Evolutionary conservation across 345 rosid species (phyloP).

Genomic region (Physaria fendleri): DNA sequence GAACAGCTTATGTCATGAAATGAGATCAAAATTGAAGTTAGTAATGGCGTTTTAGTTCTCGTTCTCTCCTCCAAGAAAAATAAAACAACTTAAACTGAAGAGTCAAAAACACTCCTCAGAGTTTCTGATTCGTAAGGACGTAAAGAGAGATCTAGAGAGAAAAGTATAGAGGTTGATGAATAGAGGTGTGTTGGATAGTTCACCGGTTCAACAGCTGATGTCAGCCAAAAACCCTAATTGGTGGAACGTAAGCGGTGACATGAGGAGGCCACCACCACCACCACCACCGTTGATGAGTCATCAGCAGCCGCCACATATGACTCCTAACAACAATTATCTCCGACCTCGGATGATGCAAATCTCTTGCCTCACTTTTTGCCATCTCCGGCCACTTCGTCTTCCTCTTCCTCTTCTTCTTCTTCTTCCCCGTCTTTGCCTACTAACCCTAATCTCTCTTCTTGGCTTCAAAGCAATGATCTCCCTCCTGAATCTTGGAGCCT

Average conservation of each 20-base stretch:
- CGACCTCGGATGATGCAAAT: slow-evolving; percentile 27
- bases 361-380: slow-evolving; percentile 46
- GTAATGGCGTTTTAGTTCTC: slow-evolving; percentile 16
- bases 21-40: slow-evolving; percentile 23
- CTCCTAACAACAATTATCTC: slow-evolving; percentile 23
- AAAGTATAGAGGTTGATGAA: slow-evolving; percentile 44
- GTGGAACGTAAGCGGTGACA: slow-evolving; percentile 64
- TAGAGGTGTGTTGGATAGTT: slow-evolving; percentile 65
- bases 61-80: slow-evolving; percentile 20
- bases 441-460: slow-evolving; percentile 39
- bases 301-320: slow-evolving; percentile 34
- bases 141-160: slow-evolving; percentile 17
- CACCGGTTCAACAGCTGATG: slow-evolving; percentile 79
- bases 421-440: slow-evolving; percentile 43
- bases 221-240: slow-evolving; percentile 82
- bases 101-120: slow-evolving; percentile 41
- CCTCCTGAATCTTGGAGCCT: slow-evolving; percentile 80
- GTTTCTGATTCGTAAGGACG: slow-evolving; percentile 41
- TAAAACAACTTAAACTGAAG: slow-evolving; percentile 44
- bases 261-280: too few species aligned
- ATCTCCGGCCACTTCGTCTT: slow-evolving; percentile 40
- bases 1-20: slow-evolving; percentile 23
- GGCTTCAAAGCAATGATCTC: slow-evolving; percentile 57
- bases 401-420: slow-evolving; percentile 50
- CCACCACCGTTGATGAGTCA: slow-evolving; percentile 39